Percentiles rank a stretch among this genome's conserved stretches.
Evolutionary conservation across 106 monocot species (phyloP).

Genomic region (Alisma plantagoaquatica): DNA sequence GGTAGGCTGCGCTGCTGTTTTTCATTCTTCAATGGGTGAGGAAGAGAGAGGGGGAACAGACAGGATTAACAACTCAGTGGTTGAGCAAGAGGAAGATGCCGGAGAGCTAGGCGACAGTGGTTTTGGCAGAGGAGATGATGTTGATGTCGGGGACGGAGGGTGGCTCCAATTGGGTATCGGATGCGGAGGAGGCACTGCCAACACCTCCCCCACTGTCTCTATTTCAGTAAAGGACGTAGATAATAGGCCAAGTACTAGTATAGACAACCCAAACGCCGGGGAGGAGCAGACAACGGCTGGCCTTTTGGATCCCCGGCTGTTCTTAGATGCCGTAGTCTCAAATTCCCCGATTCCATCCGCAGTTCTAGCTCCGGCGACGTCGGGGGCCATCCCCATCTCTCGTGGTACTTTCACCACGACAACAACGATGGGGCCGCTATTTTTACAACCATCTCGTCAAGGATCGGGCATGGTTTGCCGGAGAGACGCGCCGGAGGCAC

Average conservation of each 20-base stretch:
- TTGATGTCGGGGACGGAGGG: no score
- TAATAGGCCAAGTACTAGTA: no score
- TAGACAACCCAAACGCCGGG: neutral
- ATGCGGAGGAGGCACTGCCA: neutral
- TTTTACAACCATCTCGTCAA: slow-evolving; percentile 1
- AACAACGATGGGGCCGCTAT: neutral
- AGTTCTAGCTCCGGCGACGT: neutral
- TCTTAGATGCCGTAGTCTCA: neutral
- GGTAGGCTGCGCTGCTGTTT: no score
- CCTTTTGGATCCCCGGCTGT: slow-evolving; percentile 15
- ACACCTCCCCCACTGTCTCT: slow-evolving; percentile 1
- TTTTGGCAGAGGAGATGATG: no score
- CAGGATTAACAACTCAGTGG: no score
- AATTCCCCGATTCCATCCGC: neutral
- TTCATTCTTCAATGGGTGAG: no score
- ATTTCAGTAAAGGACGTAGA: no score
- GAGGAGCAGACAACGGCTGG: neutral
- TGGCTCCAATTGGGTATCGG: slow-evolving; percentile 44
- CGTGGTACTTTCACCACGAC: neutral
- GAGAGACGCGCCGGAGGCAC: slow-evolving; percentile 2
- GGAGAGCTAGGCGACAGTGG: neutral
- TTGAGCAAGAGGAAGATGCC: neutral
- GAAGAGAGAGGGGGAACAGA: no score
- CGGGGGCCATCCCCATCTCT: no score
- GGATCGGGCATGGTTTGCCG: no score